These are phyloP conservation scores for Fusarium multiceps DNA, from an alignment of 2,329 filamentous ascomycete genomes.

Conservation along the genomic window DNA sequence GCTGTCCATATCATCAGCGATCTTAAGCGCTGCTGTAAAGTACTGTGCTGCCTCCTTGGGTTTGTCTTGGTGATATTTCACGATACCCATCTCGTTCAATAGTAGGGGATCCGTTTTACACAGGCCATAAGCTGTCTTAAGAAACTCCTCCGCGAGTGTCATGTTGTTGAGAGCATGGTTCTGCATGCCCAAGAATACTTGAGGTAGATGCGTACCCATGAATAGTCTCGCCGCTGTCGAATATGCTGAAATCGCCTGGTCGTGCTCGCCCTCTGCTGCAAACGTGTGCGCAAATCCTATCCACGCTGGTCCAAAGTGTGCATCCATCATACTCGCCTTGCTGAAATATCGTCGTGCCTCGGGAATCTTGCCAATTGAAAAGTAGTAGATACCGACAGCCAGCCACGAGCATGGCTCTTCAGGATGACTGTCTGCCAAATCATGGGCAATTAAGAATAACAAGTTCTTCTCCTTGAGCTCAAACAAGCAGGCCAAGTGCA, in stretches of 20 bases:
- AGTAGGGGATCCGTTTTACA: constrained; percentile 89
- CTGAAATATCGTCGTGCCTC: constrained; percentile 96
- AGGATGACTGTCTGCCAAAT: constrained; percentile 90
- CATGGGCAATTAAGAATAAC: constrained; percentile 91
- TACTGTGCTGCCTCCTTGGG: constrained; percentile 79
- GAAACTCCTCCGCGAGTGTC: constrained; percentile 91
- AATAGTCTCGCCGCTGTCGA: constrained; percentile 94
- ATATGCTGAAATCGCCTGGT: constrained; percentile 97
- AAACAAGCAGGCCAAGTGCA: constrained; percentile 91
- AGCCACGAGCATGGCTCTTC: constrained; percentile 93
- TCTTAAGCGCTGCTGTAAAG: constrained; percentile 80
- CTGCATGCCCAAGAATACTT: constrained; percentile 98
- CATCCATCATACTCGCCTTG: constrained; percentile 97
- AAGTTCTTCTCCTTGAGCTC: constrained; percentile 88
- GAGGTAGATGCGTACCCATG: constrained; percentile 95
- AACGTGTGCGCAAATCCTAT: constrained; percentile 99
- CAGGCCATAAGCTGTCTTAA: constrained; percentile 86
- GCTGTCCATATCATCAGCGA: constrained; percentile 83
- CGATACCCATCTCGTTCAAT: constrained; percentile 94
- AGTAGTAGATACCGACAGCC: constrained; percentile 94
- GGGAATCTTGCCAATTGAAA: constrained; percentile 87
- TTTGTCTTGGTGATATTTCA: constrained; percentile 91
- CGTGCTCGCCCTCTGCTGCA: constrained; percentile 95
- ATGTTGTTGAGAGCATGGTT: constrained; percentile 97
- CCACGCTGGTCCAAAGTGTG: constrained; percentile 97